Conservation (phyloP, 495 filamentous ascomycete species). For the Neurospora sp. region DNA sequence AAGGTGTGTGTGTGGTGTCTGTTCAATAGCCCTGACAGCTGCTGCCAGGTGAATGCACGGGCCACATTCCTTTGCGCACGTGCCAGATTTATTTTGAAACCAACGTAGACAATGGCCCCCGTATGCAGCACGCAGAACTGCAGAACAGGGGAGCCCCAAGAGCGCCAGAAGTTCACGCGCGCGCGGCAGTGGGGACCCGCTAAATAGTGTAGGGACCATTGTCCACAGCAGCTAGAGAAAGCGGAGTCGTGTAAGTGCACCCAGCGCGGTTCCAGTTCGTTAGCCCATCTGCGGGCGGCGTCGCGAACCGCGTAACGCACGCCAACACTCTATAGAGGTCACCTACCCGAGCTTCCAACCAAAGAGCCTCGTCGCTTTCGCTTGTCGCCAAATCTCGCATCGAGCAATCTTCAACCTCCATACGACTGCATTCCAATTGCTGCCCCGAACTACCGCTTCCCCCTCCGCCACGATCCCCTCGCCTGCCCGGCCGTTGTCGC, state of each 20-base stretch:
- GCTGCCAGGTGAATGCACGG: too few relatives aligned
- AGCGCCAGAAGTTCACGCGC: constrained; percentile 1
- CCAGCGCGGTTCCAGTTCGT: constrained; percentile 7
- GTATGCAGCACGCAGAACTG: neutral
- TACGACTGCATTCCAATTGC: constrained; percentile 3
- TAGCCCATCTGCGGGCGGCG: constrained; percentile 18
- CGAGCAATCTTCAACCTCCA: neutral
- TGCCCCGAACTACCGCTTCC: neutral
- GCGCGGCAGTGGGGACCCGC: neutral
- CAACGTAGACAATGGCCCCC: too few relatives aligned
- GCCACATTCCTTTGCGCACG: too few relatives aligned
- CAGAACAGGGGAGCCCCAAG: neutral
- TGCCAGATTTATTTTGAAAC: too few relatives aligned
- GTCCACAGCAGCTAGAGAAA: neutral
- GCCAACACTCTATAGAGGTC: neutral
- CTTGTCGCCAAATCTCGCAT: constrained; percentile 22
- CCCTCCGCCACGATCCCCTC: neutral
- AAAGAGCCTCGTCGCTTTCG: constrained; percentile 1
- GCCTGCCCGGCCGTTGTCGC: constrained; percentile 1
- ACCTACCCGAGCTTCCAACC: constrained; percentile 6
- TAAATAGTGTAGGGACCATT: neutral
- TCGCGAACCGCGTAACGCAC: constrained; percentile 26
- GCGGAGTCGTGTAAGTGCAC: constrained; percentile 10
- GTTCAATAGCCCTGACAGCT: too few relatives aligned
- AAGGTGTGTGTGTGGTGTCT: too few relatives aligned